phyloP scores from a whole-genome alignment of 345 rosid genomes.

The Acer negundo region DNA sequence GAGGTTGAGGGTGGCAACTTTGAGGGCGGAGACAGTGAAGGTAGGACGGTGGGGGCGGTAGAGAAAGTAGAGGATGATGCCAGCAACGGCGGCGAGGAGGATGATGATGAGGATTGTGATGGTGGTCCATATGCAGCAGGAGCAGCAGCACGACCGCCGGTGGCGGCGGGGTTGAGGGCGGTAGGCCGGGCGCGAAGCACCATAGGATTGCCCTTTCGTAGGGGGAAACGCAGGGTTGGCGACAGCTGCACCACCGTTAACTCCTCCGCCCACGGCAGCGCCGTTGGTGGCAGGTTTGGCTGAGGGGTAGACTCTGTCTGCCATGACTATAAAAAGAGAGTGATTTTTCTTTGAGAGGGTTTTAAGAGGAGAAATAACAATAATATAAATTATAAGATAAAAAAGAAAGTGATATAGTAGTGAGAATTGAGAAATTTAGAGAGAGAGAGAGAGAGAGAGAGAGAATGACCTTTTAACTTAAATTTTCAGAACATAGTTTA shows the following conservation, averaged over 20 bases:
- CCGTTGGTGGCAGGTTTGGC: constrained; percentile 50
- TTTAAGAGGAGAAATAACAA: not conserved
- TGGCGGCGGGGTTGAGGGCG: constrained; percentile 62
- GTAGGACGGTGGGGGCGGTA: constrained; percentile 82
- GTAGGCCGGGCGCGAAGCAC: constrained; percentile 71
- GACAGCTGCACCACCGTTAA: not conserved
- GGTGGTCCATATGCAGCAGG: constrained; percentile 57
- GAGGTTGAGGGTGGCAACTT: constrained; percentile 57
- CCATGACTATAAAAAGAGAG: constrained; percentile 33
- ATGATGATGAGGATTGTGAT: constrained; percentile 48
- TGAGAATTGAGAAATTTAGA: not conserved
- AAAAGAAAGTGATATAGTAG: too few species aligned
- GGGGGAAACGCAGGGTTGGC: constrained; percentile 59
- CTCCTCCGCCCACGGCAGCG: constrained; percentile 19
- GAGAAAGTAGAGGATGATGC: constrained; percentile 53
- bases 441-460: constrained; percentile 6
- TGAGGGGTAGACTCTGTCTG: constrained; percentile 67
- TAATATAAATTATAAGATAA: not conserved
- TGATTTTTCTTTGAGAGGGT: not conserved
- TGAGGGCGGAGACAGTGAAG: constrained; percentile 64
- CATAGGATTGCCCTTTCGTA: constrained; percentile 69
- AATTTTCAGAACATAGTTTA: not conserved
- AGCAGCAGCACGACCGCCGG: constrained; percentile 59
- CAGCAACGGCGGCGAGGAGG: constrained; percentile 50
- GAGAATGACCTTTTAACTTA: constrained; percentile 21